Base-by-base conservation (phyloP, 75 land plant genomes). In the Larix kaempferi region DNA sequence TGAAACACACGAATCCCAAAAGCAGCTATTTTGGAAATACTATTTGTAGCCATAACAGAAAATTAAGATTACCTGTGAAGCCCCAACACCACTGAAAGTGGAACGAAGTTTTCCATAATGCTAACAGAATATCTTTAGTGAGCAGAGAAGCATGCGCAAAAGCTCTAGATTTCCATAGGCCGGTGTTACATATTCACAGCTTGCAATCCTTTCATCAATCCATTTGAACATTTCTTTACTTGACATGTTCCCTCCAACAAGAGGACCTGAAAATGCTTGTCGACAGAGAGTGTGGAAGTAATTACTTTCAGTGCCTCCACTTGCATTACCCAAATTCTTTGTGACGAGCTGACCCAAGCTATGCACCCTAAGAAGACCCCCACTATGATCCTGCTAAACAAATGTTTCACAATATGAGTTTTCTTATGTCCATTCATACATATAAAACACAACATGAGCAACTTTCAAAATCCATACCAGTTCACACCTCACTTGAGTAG, bases 101-200 rank as follows among this genome's bases (percentile, higher is more conserved):
- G 98, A 91, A 35, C 99, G 90, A 29, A 98, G 81, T 77, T 95
- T 98, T 66, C 99, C 99, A 86, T 98, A 98, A 83, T 98, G 88
- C 77, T 91, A 92, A 81, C 89, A 90, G 35, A 86, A 86, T 56
- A 98, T 86, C 82, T 87, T 98, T 29, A 98, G 88, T 82, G 95
- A 78, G 10, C 94, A 94, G 78, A 91, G 84, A 58, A 98, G 88
- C 79, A 89, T 59, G 73, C 76, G 81, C 75, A 88, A 33, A 37
- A 73, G 66, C 78, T 88, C 87, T 11, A 74, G 77, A 17, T 83
- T 86, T 12, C 79, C 78, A 29, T 74, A 73, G 63, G 88, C 82
- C 57, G 84, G 64, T 39, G 74, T 80, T 23, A 79, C 39, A 57
- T 80, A 76, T 73, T 79, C 90, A 79, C 89, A 82, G 56, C 75